These are phyloP conservation scores for Eucalyptus microcorys DNA, from an alignment of 345 rosid species.

Conservation along the genomic window DNA sequence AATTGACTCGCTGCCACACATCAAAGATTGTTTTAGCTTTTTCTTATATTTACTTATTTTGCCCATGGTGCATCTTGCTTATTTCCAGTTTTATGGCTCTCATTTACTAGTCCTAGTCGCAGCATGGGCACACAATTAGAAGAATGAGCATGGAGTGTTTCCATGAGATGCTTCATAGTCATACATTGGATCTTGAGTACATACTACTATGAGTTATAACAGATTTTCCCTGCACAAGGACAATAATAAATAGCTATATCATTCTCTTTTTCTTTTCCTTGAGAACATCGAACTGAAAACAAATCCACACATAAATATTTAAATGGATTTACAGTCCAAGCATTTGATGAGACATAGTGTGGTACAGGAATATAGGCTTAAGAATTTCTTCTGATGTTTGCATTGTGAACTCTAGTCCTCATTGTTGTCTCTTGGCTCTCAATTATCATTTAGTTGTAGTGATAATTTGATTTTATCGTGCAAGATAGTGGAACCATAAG, in stretches of 20 bases:
- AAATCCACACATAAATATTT: background rate
- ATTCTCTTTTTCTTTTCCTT: background rate
- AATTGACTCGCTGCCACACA: background rate
- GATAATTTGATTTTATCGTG: background rate
- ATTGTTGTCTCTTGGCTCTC: background rate
- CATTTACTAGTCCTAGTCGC: background rate
- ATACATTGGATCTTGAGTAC: background rate
- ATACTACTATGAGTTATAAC: background rate
- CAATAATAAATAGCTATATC: background rate
- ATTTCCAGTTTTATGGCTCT: background rate
- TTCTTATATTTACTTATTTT: background rate
- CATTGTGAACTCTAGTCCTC: background rate
- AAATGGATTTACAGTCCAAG: background rate
- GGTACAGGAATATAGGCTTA: background rate
- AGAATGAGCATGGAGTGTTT: background rate
- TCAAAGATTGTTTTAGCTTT: background rate
- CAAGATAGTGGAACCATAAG: background rate
- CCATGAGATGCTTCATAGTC: background rate
- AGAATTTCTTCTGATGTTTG: background rate
- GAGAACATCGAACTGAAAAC: background rate
- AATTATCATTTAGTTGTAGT: background rate
- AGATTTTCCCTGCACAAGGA: background rate
- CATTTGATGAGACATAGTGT: background rate
- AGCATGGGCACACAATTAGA: background rate
- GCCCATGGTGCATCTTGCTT: background rate